A percentile compares a stretch with the other conserved stretches of the same genome.
Evolutionary conservation across 257 asterid genomes (phyloP).

Genomic region (Datura wrightii): DNA sequence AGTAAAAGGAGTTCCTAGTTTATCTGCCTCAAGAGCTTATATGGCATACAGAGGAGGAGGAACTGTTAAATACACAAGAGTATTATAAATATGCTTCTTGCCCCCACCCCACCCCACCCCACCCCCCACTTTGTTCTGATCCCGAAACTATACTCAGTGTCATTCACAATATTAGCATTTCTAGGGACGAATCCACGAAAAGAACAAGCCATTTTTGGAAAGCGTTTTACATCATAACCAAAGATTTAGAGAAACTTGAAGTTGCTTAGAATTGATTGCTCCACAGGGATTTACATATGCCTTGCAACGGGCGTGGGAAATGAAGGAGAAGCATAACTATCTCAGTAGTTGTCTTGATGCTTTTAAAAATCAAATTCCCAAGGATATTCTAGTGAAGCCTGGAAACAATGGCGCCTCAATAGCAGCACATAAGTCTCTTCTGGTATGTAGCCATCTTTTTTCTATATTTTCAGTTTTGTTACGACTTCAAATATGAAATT

Average conservation of each 20-base stretch:
- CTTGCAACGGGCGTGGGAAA: slow-evolving; percentile 76
- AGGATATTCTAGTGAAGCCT: slow-evolving; percentile 70
- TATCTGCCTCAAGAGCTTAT: neutral
- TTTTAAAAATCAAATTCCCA: slow-evolving; percentile 65
- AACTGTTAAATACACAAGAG: neutral
- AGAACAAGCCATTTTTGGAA: neutral
- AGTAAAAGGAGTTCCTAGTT: neutral
- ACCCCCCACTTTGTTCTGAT: neutral
- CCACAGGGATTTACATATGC: slow-evolving; percentile 79
- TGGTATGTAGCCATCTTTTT: slow-evolving; percentile 47
- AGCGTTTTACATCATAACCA: neutral
- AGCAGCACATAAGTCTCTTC: slow-evolving; percentile 75
- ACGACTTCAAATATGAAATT: too few species aligned
- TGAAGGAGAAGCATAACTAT: slow-evolving; percentile 71
- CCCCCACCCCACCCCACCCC: too few species aligned
- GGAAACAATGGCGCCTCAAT: slow-evolving; percentile 72
- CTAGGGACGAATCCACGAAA: neutral
- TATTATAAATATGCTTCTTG: neutral
- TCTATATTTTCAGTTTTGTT: neutral
- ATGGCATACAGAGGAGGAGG: neutral
- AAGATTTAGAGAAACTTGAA: neutral
- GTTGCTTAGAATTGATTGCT: neutral
- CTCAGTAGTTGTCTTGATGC: slow-evolving; percentile 63
- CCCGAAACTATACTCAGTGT: neutral
- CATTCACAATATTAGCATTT: neutral